phyloP scores from a whole-genome alignment of 306 rosid genomes.

The Adenanthera pavonina region DNA sequence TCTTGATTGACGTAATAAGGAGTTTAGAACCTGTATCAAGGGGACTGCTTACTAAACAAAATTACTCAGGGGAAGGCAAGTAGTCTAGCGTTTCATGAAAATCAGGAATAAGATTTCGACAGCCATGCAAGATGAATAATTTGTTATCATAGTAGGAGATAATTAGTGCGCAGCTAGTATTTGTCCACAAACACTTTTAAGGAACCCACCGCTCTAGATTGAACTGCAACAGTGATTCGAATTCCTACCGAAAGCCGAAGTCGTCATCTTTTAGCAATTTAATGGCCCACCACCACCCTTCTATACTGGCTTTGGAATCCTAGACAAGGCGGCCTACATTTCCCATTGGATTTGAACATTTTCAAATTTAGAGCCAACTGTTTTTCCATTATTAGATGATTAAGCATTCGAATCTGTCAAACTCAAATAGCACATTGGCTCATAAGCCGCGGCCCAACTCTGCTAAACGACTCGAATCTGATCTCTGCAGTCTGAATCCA shows the following conservation, averaged over 20 bases:
- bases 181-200: not conserved
- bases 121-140: not conserved
- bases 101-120: not conserved
- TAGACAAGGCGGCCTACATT: not conserved
- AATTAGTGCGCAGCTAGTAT: not conserved
- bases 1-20: not conserved
- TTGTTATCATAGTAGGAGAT: not conserved
- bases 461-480: not conserved
- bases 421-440: constrained; percentile 32
- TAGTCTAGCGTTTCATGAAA: not conserved
- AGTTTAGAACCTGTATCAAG: no score
- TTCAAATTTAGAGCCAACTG: constrained; percentile 2
- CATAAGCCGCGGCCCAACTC: constrained; percentile 16
- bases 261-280: not conserved
- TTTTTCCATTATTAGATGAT: constrained; percentile 25
- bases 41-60: not conserved
- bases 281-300: constrained; percentile 15
- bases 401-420: constrained; percentile 37
- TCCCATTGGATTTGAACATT: not conserved
- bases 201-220: not conserved
- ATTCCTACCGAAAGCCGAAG: not conserved
- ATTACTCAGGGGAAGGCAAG: not conserved
- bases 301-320: not conserved
- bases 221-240: not conserved
- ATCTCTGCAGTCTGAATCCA: not conserved